Percentiles rank a stretch among this genome's conserved stretches.
phyloP scores from a whole-genome alignment of 2,329 filamentous ascomycete species.

The Spiromastix sp. region DNA sequence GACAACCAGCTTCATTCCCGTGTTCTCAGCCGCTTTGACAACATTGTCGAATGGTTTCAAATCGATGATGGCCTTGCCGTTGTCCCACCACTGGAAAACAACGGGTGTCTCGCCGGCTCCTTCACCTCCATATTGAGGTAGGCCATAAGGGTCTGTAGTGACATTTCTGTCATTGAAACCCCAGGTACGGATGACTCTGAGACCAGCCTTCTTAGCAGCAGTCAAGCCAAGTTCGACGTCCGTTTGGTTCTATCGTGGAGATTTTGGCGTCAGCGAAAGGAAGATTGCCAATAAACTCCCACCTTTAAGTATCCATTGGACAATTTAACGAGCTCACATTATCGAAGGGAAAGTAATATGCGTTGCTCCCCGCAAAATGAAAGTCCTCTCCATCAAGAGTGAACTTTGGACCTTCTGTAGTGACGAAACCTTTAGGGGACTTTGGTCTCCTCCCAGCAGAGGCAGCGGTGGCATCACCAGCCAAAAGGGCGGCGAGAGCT shows the following conservation, averaged over 20 bases:
- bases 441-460: no score
- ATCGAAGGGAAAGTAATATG: conserved; percentile 47
- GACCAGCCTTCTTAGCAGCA: conserved; percentile 37
- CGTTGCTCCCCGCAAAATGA: conserved; percentile 48
- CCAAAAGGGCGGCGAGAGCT: background rate
- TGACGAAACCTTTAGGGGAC: conserved; percentile 34
- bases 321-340: conserved; percentile 29
- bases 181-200: conserved; percentile 48
- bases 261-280: background rate
- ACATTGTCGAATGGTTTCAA: conserved; percentile 41
- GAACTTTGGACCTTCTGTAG: conserved; percentile 41
- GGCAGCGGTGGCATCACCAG: no score
- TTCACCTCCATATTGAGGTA: conserved; percentile 42
- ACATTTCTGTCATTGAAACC: conserved; percentile 49
- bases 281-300: background rate
- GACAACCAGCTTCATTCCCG: conserved; percentile 44
- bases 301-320: background rate
- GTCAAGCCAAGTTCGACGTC: conserved; percentile 38
- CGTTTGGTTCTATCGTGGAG: conserved; percentile 32
- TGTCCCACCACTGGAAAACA: conserved; percentile 38
- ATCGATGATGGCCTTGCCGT: conserved; percentile 39
- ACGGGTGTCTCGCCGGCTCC: conserved; percentile 25
- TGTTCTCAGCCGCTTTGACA: conserved; percentile 39
- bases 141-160: conserved; percentile 33
- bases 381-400: conserved; percentile 45